Conservation (phyloP, 495 filamentous ascomycete genomes). For the Aspergillus carlsbadensis region DNA sequence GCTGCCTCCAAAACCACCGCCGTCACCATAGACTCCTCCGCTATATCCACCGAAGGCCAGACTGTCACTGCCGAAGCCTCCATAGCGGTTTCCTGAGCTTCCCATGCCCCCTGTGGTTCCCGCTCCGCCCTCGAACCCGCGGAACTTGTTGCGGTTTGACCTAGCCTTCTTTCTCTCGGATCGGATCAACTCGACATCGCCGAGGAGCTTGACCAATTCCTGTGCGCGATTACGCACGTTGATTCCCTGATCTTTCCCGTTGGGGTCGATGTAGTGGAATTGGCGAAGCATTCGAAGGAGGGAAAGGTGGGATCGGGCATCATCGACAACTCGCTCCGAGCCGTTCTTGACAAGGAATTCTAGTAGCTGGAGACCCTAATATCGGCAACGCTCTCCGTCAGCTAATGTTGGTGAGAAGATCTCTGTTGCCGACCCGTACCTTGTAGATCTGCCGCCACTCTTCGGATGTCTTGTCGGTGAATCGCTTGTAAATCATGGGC, state of each 20-base stretch:
- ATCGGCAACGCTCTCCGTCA: background rate
- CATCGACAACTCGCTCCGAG: constrained; percentile 96
- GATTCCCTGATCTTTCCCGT: constrained; percentile 97
- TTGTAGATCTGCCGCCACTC: constrained; percentile 99
- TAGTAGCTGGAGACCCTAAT: constrained; percentile 81
- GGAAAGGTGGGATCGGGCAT: constrained; percentile 90
- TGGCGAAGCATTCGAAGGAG: constrained; percentile 97
- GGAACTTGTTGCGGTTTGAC: constrained; percentile 86
- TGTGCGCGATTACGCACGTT: constrained; percentile 97
- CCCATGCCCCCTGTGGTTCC: constrained; percentile 53
- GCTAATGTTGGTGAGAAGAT: background rate
- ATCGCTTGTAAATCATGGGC: constrained; percentile 99
- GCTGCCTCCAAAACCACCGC: constrained; percentile 78
- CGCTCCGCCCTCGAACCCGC: constrained; percentile 83
- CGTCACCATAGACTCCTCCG: constrained; percentile 88
- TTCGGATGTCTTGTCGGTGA: constrained; percentile 96
- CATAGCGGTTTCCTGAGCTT: constrained; percentile 61
- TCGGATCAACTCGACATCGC: constrained; percentile 92
- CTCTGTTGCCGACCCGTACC: constrained; percentile 32
- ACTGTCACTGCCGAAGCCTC: constrained; percentile 83
- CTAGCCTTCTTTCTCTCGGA: constrained; percentile 92
- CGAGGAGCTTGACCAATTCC: constrained; percentile 88
- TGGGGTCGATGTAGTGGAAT: constrained; percentile 95
- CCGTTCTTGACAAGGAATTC: constrained; percentile 99
- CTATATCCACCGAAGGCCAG: constrained; percentile 78